Conservation (phyloP, 495 filamentous ascomycete genomes). For the Cetradonia linearis region DNA sequence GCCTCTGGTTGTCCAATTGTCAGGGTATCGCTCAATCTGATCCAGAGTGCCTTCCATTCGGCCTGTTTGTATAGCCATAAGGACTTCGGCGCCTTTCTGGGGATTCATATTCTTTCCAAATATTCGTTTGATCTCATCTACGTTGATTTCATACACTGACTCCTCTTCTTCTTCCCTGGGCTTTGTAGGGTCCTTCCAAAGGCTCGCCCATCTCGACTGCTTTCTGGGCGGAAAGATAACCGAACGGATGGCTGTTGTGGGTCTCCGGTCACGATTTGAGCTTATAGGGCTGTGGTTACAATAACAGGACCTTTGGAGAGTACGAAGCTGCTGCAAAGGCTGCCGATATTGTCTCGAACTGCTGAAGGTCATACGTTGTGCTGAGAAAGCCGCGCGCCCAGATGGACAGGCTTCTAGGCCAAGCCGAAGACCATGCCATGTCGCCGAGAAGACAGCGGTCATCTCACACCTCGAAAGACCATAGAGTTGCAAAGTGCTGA, state of each 20-base stretch:
- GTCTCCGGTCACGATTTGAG: neutral
- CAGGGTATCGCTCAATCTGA: constrained; percentile 35
- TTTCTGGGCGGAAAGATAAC: too few relatives aligned
- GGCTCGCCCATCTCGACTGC: constrained; percentile 12
- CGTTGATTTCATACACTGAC: constrained; percentile 33
- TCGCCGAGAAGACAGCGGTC: constrained; percentile 39
- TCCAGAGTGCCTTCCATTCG: constrained; percentile 68
- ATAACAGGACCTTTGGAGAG: neutral
- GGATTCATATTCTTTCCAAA: constrained; percentile 48
- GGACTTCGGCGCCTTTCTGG: constrained; percentile 49
- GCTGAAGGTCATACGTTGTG: neutral
- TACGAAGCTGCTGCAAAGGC: constrained; percentile 3
- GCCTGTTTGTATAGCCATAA: constrained; percentile 61
- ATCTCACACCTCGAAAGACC: constrained; percentile 28
- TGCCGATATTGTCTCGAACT: constrained; percentile 1
- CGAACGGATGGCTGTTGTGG: neutral
- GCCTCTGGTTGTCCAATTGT: constrained; percentile 37
- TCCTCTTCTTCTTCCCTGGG: neutral
- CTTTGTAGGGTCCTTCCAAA: constrained; percentile 5
- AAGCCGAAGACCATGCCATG: constrained; percentile 39
- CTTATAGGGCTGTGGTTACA: neutral
- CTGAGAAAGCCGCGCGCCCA: constrained; percentile 2
- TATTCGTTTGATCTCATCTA: constrained; percentile 47
- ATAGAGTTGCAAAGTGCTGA: neutral
- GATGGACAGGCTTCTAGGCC: constrained; percentile 27